Base-by-base conservation (phyloP, 108 stramenopile genomes). In the Conticribra weissflogii region DNA sequence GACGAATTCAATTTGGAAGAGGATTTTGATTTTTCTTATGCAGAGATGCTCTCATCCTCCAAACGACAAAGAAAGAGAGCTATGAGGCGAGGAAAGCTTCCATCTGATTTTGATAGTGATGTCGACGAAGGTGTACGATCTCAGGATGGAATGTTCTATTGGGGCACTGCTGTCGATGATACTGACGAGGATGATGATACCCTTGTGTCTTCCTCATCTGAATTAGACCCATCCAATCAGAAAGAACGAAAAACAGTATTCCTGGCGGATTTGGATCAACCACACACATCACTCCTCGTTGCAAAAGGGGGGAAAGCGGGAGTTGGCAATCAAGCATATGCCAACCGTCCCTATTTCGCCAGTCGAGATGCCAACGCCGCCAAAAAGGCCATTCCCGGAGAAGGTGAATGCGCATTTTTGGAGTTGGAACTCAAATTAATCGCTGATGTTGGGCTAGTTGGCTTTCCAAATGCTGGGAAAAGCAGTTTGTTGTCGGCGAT, bases 381-480 rank as follows among this genome's bases (percentile, higher is more conserved):
- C 0, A 61, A 80, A 58, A 76, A 84, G 61, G 73, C 89, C 14
- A 69, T 52, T 66, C 80, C 89, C 0, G 48, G 66, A 53, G 41
- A 33, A 4, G 85, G 89, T 22, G 87, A 86, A 33, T 44, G 50
- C 30, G 81, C 79, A 21, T 76, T 78, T 64, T 47, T 98, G 29
- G 92, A 95, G 54, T 79, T 99, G 28, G 98, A 99, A 72, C 72
- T 99, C 25, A 96, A 98, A 72, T 75, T 91, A 54, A 93, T 98
- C 62, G 98, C 98, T 0, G 99, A 99, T 64, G 85, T 99, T 55
- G 99, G 98, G 9, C 79, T 99, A 18, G 98, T 99, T 29, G 99
- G 99, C n/a, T 97, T 94, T 71, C 99, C 99, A 0, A 99, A 99
- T 77, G 98, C 97, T 17, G 99, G 99, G 18, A 99, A 99, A 73